phyloP scores from a whole-genome alignment of 1,284 basidiomycete species.

The Caloboletus firmus region DNA sequence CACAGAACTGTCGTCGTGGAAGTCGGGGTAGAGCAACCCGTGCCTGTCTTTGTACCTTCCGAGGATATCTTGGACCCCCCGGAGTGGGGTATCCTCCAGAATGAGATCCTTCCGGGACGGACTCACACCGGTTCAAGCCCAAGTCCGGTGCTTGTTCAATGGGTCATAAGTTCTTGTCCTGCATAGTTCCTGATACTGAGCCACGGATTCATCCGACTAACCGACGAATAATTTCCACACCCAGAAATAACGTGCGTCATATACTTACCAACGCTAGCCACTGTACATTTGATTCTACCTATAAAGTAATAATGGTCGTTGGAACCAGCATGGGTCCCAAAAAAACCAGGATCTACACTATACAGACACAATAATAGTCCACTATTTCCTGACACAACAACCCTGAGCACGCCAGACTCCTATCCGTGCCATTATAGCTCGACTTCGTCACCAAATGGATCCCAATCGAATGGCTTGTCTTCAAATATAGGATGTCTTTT shows the following conservation, averaged over 20 bases:
- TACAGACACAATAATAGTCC: slow-evolving; percentile 11
- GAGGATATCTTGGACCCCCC: not conserved
- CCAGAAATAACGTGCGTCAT: not conserved
- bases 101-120: no score
- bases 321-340: not conserved
- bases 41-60: not conserved
- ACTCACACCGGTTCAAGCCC: not conserved
- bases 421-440: slow-evolving; percentile 16
- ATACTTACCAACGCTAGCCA: no score
- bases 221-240: not conserved
- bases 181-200: not conserved
- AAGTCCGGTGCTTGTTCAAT: not conserved
- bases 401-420: not conserved
- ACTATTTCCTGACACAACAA: not conserved
- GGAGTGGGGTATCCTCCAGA: not conserved
- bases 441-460: slow-evolving; percentile 30
- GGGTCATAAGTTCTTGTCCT: not conserved
- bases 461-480: slow-evolving; percentile 35
- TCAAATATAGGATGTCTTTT: slow-evolving; percentile 30
- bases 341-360: slow-evolving; percentile 7
- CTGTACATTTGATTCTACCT: no score
- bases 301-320: no score
- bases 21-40: not conserved
- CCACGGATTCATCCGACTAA: not conserved
- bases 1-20: no score